Evolutionary conservation across 2,329 filamentous ascomycete genomes (phyloP).

Genomic region (Phyllosticta ampelicida): DNA sequence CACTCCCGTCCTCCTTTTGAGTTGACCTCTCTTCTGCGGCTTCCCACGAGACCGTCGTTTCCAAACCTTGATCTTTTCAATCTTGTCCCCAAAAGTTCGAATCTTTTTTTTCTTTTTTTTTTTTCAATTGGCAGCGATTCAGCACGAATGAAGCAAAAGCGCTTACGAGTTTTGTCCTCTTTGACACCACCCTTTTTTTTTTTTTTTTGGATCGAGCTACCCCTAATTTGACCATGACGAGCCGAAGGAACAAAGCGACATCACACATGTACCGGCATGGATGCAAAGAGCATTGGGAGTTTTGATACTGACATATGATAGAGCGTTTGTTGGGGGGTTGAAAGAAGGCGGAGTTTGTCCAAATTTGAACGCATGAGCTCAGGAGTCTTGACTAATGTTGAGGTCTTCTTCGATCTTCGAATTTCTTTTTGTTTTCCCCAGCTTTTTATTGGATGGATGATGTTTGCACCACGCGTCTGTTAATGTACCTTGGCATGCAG

Average conservation of each 20-base stretch:
- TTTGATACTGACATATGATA: not conserved
- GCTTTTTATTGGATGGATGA: not conserved
- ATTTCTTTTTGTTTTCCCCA: not conserved
- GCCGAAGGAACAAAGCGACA: not conserved
- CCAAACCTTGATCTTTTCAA: no score
- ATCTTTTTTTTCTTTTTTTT: no score
- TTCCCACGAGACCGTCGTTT: no score
- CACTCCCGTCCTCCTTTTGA: no score
- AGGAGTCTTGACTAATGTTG: not conserved
- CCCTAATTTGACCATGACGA: not conserved
- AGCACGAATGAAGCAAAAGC: no score
- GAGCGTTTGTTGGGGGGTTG: no score
- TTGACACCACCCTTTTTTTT: not conserved
- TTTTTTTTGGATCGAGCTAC: no score
- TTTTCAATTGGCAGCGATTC: no score
- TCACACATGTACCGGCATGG: not conserved
- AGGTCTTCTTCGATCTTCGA: not conserved
- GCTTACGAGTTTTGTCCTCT: not conserved
- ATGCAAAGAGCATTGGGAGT: not conserved
- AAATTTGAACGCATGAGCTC: not conserved
- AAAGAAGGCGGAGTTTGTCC: not conserved
- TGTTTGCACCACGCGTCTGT: no score
- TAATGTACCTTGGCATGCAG: no score
- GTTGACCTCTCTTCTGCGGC: no score
- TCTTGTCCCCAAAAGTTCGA: no score